Evolutionary conservation across 495 filamentous ascomycete species (phyloP), one percentile per base, ranked within the genome.

Genomic region (Hypoxylon perforatum): DNA sequence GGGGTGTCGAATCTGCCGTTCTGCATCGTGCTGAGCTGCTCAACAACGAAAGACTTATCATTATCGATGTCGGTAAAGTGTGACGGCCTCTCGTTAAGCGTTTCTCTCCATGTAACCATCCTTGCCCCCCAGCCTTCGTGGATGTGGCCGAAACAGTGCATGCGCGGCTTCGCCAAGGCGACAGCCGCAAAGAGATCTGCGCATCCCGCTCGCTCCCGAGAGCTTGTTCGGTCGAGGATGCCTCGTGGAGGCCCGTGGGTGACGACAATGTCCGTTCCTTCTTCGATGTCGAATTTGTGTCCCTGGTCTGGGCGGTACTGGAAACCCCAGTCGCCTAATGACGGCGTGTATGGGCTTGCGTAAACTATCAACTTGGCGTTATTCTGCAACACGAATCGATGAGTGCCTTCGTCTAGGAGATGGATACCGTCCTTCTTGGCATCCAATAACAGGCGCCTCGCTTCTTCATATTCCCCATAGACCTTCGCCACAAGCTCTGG

Each of bases 111-210:
- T 3, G 73, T 72, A 0, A 88, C 80, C 25, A 87, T 67, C 55
- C 82, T 80, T 3, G 85, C 89, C n/a, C 91, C 91, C 84, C 88
- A 91, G 0, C 80, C 88, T 71, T 93, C 90, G 65, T 91, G 90
- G 25, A 92, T 90, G 72, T 92, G 90, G 4, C 90, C 89, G 61
- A 91, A 92, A 69, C 87, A 91, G 71, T 91, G 88, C 63, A 92
- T 65, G 5, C 72, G 75, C 1, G 89, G 90, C 45, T 79, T 70
- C 3, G 83, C 76, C 11, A 77, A 78, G 3, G 81, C 81, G 15
- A 89, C 70, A 10, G 87, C 86, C 0, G 72, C 75, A 23, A 91
- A 87, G 12, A 92, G 77, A 41, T 82, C 63, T 12, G 76, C 72
- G 60, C 87, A 91, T 0, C 89, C 90, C 17, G 82, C 83, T 46